A percentile compares a stretch with the other conserved stretches of the same genome.
phyloP scores from a whole-genome alignment of 257 asterid species.

The Thymus quinquecostatus region DNA sequence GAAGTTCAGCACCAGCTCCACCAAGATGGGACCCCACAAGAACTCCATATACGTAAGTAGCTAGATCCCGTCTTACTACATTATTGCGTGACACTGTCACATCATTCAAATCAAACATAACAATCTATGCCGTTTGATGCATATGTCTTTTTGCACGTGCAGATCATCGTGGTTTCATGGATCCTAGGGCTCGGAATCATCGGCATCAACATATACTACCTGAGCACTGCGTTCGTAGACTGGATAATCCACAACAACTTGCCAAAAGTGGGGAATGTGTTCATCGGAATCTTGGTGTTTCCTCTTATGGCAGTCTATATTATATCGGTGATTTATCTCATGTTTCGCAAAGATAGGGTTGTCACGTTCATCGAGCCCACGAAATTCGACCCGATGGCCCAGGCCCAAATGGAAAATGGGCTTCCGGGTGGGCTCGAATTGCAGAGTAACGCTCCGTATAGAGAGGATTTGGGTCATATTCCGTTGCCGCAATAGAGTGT shows the following conservation, averaged over 20 bases:
- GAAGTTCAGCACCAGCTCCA: conserved; percentile 71
- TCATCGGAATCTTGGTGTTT: conserved; percentile 71
- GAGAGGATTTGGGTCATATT: conserved; percentile 69
- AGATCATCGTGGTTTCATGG: conserved; percentile 79
- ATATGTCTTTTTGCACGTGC: background rate
- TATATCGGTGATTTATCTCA: conserved; percentile 68
- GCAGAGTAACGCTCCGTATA: conserved; percentile 45
- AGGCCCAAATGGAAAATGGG: conserved; percentile 54
- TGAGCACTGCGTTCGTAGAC: conserved; percentile 63
- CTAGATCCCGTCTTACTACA: background rate
- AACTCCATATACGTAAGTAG: conserved; percentile 79
- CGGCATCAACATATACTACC: conserved; percentile 80
- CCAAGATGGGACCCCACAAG: conserved; percentile 88
- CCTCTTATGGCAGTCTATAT: conserved; percentile 75
- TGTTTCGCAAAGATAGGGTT: conserved; percentile 75
- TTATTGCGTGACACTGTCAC: too few species aligned
- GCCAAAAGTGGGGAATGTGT: conserved; percentile 69
- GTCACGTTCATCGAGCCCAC: conserved; percentile 60
- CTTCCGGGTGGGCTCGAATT: conserved; percentile 31
- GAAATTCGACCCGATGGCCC: conserved; percentile 41
- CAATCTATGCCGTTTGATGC: background rate
- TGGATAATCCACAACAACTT: conserved; percentile 70
- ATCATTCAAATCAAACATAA: too few species aligned
- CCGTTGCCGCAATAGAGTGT: conserved; percentile 45
- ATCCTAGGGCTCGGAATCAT: conserved; percentile 78